A percentile compares a stretch with the other conserved stretches of the same genome.
These are phyloP conservation scores for Globisporangium sylvaticum DNA, from an alignment of 352 stramenopile genomes.

Conservation along the genomic window DNA sequence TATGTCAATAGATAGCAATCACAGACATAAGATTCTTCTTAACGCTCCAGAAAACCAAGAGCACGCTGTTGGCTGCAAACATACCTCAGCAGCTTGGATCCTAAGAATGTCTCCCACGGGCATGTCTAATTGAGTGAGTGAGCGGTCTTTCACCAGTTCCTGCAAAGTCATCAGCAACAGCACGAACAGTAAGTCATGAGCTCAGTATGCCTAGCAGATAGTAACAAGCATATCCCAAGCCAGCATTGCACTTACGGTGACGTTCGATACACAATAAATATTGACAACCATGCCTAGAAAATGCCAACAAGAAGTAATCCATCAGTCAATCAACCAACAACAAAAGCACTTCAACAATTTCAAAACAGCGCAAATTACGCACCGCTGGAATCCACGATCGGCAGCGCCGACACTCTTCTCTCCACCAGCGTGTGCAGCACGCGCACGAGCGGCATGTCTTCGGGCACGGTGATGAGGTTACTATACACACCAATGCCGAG, in stretches of 20 bases:
- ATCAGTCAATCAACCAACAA: neutral
- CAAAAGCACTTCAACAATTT: neutral
- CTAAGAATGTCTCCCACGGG: conserved; percentile 83
- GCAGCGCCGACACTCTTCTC: conserved; percentile 73
- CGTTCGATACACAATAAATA: conserved; percentile 91
- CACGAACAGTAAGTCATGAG: neutral
- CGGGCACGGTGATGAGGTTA: conserved; percentile 90
- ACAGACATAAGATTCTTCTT: neutral
- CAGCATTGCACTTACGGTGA: conserved; percentile 49
- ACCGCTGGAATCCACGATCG: conserved; percentile 82
- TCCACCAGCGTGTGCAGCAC: conserved; percentile 89
- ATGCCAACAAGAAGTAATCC: too few species aligned
- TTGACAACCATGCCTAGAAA: conserved; percentile 87
- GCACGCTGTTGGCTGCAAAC: neutral
- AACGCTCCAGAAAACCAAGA: neutral
- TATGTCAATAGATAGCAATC: neutral
- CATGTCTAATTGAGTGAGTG: conserved; percentile 88
- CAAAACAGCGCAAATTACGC: conserved; percentile 18
- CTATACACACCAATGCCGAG: conserved; percentile 94
- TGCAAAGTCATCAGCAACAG: conserved; percentile 9
- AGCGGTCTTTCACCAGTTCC: conserved; percentile 87
- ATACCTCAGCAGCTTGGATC: conserved; percentile 81
- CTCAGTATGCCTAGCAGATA: neutral
- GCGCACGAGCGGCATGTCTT: conserved; percentile 92
- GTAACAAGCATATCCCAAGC: neutral